These are phyloP conservation scores for Calonectria hongkongensis DNA, from an alignment of 2,329 filamentous ascomycete species.

Conservation along the genomic window DNA sequence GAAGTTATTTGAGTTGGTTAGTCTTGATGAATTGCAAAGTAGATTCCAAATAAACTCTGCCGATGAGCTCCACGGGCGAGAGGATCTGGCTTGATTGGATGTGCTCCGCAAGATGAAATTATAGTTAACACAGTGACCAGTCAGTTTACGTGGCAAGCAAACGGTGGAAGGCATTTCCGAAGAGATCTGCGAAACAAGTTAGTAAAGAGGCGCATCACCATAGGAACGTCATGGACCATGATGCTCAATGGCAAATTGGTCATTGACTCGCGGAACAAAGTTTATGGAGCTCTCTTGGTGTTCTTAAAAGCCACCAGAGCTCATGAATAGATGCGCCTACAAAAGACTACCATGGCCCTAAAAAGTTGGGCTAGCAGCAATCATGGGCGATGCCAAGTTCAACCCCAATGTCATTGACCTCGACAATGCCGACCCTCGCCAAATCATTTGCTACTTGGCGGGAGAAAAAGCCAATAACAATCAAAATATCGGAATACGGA, in stretches of 20 bases:
- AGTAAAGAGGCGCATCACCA: background rate
- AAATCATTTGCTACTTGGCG: conserved; percentile 13
- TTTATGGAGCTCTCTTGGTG: background rate
- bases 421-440: conserved; percentile 9
- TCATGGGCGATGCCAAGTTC: conserved; percentile 2
- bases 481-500: background rate
- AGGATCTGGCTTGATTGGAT: background rate
- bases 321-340: background rate
- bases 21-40: background rate
- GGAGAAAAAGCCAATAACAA: background rate
- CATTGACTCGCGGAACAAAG: conserved; percentile 9
- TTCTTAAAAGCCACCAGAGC: background rate
- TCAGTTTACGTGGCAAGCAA: background rate
- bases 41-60: background rate
- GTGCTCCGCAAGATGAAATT: background rate
- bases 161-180: background rate
- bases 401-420: conserved; percentile 9
- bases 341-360: background rate
- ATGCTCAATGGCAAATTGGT: background rate
- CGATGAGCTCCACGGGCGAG: background rate
- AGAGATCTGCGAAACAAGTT: background rate
- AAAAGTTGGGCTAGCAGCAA: background rate
- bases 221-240: background rate
- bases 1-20: background rate
- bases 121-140: background rate